Evolutionary conservation across 2,329 filamentous ascomycete species (phyloP).

Genomic region (Chaetomium strumarium): DNA sequence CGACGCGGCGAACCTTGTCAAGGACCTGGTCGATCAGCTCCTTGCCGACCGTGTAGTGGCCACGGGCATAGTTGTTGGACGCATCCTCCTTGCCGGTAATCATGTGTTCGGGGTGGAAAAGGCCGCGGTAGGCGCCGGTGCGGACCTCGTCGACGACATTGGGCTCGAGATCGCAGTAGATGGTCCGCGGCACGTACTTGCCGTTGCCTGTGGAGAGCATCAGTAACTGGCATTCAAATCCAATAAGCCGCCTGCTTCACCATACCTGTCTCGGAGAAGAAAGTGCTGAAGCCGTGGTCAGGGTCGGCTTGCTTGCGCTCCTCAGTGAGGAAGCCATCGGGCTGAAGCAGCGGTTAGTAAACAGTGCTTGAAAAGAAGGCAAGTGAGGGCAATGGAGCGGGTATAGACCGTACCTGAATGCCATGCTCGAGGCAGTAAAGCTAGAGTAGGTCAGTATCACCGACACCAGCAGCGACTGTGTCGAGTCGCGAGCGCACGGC

Average conservation of each 20-base stretch:
- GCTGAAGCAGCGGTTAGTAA: conserved; percentile 51
- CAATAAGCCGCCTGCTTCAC: neutral
- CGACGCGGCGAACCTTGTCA: conserved; percentile 95
- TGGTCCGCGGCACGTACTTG: conserved; percentile 97
- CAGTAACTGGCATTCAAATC: neutral
- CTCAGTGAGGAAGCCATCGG: conserved; percentile 96
- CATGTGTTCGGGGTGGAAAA: conserved; percentile 99
- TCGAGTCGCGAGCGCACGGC: neutral
- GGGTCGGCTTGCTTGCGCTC: conserved; percentile 91
- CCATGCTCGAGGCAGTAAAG: conserved; percentile 99
- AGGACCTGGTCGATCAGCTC: conserved; percentile 97
- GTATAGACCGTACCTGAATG: conserved; percentile 70
- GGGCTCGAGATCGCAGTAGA: conserved; percentile 99
- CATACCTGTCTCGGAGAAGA: conserved; percentile 99
- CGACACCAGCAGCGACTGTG: neutral
- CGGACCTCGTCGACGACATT: conserved; percentile 99
- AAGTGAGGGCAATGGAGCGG: conserved; percentile 6
- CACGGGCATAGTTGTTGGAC: conserved; percentile 99
- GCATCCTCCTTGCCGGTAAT: conserved; percentile 99
- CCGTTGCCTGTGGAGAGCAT: conserved; percentile 64
- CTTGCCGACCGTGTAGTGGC: conserved; percentile 99
- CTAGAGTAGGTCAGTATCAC: conserved; percentile 43
- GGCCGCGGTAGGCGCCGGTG: conserved; percentile 89
- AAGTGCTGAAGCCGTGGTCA: conserved; percentile 98
- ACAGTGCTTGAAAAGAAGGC: neutral